Conservation (phyloP, 2,329 filamentous ascomycete species). For the Zasmidium citrigriseum region DNA sequence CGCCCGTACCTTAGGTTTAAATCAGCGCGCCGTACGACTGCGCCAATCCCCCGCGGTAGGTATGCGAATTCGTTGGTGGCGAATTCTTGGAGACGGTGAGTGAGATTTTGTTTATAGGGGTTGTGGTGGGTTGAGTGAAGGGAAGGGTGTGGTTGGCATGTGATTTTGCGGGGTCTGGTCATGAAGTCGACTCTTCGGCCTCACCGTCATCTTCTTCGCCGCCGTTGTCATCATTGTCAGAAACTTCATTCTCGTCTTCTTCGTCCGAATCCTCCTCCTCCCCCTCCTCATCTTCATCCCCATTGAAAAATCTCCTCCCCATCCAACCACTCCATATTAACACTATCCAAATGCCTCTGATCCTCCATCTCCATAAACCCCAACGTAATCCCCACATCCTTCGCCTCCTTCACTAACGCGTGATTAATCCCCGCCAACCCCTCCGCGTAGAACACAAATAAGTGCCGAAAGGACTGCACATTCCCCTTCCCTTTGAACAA, state of each 20-base stretch:
- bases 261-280: background rate
- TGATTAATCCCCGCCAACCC: background rate
- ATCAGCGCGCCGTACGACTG: too few species aligned
- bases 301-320: background rate
- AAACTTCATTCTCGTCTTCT: background rate
- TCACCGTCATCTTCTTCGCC: background rate
- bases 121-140: background rate
- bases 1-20: too few species aligned
- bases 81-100: too few species aligned
- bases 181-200: too few species aligned
- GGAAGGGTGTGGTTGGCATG: background rate
- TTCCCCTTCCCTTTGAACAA: background rate
- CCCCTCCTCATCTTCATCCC: background rate
- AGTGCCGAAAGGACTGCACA: background rate
- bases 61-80: too few species aligned
- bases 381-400: background rate
- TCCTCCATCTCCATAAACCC: background rate
- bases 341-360: background rate
- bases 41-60: too few species aligned
- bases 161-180: too few species aligned
- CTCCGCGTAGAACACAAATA: background rate
- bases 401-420: background rate
- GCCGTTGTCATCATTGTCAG: background rate
- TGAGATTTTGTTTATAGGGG: too few species aligned
- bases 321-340: background rate